Conservation (phyloP, 176 grass and related monocot genomes). For the Leersia perrieri region DNA sequence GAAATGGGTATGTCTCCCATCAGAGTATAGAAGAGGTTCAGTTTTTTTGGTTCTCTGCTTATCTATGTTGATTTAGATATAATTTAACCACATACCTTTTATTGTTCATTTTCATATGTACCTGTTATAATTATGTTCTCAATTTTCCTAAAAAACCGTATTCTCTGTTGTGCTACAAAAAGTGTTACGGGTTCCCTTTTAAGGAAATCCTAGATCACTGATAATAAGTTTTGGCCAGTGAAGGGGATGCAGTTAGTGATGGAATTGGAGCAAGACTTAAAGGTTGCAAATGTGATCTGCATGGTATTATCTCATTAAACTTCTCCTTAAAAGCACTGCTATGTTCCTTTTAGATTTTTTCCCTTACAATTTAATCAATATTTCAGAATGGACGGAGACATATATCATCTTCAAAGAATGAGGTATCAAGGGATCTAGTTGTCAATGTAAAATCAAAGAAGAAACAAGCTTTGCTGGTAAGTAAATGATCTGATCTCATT, state of each 20-base stretch:
- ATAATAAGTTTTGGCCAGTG: constrained; percentile 75
- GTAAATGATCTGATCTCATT: constrained; percentile 32
- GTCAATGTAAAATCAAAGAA: constrained; percentile 97
- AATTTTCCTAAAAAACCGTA: not conserved
- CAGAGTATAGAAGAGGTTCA: constrained; percentile 16
- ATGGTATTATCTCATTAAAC: constrained; percentile 54
- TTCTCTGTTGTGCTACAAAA: not conserved
- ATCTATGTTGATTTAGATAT: not conserved
- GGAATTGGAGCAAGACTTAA: constrained; percentile 97
- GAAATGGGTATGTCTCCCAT: constrained; percentile 82
- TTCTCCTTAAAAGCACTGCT: constrained; percentile 24
- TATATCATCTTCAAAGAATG: constrained; percentile 83
- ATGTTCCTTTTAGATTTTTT: not conserved
- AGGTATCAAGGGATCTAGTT: constrained; percentile 96
- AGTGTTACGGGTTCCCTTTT: constrained; percentile 20
- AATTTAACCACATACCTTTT: constrained; percentile 9
- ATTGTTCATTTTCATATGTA: not conserved
- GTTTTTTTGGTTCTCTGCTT: constrained; percentile 14
- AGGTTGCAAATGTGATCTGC: constrained; percentile 94
- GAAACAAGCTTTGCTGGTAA: constrained; percentile 94
- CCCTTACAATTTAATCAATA: constrained; percentile 36
- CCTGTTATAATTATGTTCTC: not conserved
- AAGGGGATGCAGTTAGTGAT: constrained; percentile 99
- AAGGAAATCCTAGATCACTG: constrained; percentile 35
- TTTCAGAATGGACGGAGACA: constrained; percentile 87